Conservation (phyloP, 768 basidiomycete genomes). For the Termitomyces sp. region DNA sequence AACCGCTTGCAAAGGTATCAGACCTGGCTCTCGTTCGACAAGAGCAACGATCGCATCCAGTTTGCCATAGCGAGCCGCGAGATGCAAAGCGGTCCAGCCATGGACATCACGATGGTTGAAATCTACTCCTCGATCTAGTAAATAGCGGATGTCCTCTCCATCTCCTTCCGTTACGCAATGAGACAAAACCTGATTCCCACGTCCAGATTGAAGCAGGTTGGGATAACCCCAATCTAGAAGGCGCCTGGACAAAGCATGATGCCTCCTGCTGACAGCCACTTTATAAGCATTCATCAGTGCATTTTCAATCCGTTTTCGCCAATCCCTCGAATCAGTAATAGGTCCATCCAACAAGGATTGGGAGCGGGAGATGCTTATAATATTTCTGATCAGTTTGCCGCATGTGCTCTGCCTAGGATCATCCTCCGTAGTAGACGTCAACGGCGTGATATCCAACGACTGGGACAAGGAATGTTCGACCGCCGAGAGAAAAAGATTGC, state of each 20-base stretch:
- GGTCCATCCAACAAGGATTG: not conserved
- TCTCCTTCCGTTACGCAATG: not conserved
- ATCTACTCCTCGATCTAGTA: not conserved
- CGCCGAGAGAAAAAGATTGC: not conserved
- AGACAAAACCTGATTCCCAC: not conserved
- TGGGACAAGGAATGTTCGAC: not conserved
- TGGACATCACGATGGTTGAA: not conserved
- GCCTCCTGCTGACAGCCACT: not conserved
- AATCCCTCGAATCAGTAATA: not conserved
- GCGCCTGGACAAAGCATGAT: not conserved
- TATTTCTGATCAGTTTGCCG: not conserved
- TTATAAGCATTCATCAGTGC: not conserved
- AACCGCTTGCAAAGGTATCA: not conserved
- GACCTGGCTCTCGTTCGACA: not conserved
- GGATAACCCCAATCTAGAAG: not conserved
- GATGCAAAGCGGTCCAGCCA: not conserved
- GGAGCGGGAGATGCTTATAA: not conserved
- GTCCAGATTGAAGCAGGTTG: not conserved
- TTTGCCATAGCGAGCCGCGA: not conserved
- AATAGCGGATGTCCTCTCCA: not conserved
- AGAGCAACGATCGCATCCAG: not conserved
- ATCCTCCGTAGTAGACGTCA: not conserved
- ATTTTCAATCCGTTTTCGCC: not conserved
- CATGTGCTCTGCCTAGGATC: not conserved
- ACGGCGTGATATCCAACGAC: not conserved